These are phyloP conservation scores for Sugiyamaella chiloensis DNA, from an alignment of 805 yeast species.

Conservation along the genomic window DNA sequence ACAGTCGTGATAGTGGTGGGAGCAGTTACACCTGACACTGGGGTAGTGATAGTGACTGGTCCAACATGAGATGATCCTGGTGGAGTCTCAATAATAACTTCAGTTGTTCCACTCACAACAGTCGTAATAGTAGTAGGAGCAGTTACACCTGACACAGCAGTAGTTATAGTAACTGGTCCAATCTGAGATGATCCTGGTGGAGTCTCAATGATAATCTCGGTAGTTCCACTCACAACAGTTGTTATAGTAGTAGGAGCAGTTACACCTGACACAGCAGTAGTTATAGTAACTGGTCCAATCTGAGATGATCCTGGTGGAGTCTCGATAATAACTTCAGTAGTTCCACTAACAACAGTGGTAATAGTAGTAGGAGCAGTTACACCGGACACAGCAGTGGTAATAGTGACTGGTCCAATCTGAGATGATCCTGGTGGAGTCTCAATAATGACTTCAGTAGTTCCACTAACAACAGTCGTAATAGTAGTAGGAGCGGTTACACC, in stretches of 20 bases:
- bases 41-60: constrained; percentile 10
- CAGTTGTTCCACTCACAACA: not conserved
- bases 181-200: not conserved
- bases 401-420: not conserved
- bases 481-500: constrained; percentile 12
- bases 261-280: constrained; percentile 5
- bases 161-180: constrained; percentile 2
- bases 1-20: constrained; percentile 11
- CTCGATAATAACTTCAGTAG: not conserved
- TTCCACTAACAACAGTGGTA: constrained; percentile 6
- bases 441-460: not conserved
- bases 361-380: constrained; percentile 7
- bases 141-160: constrained; percentile 8
- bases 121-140: constrained; percentile 5
- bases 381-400: constrained; percentile 1
- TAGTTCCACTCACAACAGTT: constrained; percentile 1
- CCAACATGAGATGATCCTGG: not conserved
- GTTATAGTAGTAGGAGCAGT: constrained; percentile 5
- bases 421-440: constrained; percentile 3
- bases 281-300: constrained; percentile 1
- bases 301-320: not conserved
- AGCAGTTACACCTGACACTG: constrained; percentile 7
- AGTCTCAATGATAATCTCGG: constrained; percentile 3
- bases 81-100: not conserved
- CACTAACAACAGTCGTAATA: constrained; percentile 6